A percentile compares a stretch with the other conserved stretches of the same genome.
phyloP scores from a whole-genome alignment of 2,329 filamentous ascomycete genomes.

The Aspergillus tamarii region DNA sequence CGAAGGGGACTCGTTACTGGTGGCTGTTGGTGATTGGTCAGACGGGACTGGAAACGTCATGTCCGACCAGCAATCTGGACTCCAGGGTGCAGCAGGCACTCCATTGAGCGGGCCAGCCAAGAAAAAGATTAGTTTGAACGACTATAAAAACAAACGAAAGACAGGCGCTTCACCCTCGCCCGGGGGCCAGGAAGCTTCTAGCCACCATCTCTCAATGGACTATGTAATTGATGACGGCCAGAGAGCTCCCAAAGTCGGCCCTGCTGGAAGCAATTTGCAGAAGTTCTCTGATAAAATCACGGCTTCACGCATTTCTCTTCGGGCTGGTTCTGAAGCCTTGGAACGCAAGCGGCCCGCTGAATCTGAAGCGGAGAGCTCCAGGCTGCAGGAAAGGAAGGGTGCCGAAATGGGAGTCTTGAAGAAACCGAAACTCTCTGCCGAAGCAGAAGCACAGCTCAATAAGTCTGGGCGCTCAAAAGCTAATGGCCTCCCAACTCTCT shows the following conservation, averaged over 20 bases:
- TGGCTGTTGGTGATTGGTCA: conserved; percentile 59
- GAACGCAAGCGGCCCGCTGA: conserved; percentile 34
- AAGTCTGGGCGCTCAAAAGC: conserved; percentile 28
- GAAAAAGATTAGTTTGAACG: conserved; percentile 65
- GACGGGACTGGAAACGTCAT: conserved; percentile 52
- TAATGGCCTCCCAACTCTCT: conserved; percentile 39
- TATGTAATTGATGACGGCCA: conserved; percentile 24
- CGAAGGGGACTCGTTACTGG: conserved; percentile 55
- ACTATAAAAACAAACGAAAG: conserved; percentile 62
- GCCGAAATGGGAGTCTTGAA: conserved; percentile 39
- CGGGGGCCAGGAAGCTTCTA: conserved; percentile 25
- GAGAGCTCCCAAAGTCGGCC: conserved; percentile 23
- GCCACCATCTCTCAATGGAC: conserved; percentile 21
- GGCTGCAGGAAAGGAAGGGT: conserved; percentile 19
- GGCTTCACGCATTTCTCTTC: conserved; percentile 17
- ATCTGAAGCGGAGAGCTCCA: conserved; percentile 23
- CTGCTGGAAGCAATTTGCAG: conserved; percentile 21
- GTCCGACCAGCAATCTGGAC: conserved; percentile 44
- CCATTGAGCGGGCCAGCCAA: conserved; percentile 49
- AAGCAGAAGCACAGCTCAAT: conserved; percentile 32
- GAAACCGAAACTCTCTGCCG: conserved; percentile 44
- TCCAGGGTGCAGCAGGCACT: conserved; percentile 43
- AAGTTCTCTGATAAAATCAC: conserved; percentile 14
- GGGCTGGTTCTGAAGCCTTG: conserved; percentile 19
- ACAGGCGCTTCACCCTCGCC: conserved; percentile 34